These are phyloP conservation scores for Suhomyces sp. DNA, from an alignment of 805 yeast genomes.

Conservation along the genomic window DNA sequence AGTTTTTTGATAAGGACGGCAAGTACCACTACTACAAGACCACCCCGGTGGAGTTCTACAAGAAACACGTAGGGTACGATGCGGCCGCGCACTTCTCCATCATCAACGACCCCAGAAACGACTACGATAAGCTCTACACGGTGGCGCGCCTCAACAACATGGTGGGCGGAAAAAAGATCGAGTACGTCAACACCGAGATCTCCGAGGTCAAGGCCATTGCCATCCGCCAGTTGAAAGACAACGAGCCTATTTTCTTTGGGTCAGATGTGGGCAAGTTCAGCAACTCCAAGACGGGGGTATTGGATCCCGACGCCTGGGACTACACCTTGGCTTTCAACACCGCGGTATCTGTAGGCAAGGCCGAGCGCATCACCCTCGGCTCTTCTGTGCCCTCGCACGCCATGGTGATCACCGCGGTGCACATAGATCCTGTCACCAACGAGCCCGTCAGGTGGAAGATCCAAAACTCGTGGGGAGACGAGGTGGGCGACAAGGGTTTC, in stretches of 20 bases:
- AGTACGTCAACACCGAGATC: conserved; percentile 67
- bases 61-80: conserved; percentile 51
- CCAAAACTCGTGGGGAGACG: conserved; percentile 44
- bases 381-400: conserved; percentile 88
- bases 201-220: conserved; percentile 57
- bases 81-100: conserved; percentile 57
- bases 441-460: conserved; percentile 43
- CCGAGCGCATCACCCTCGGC: conserved; percentile 65
- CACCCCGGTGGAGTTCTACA: conserved; percentile 66
- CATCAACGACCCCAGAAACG: conserved; percentile 80
- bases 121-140: conserved; percentile 57
- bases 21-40: conserved; percentile 49
- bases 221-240: conserved; percentile 62
- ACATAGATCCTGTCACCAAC: conserved; percentile 52
- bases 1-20: conserved; percentile 69
- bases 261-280: conserved; percentile 82
- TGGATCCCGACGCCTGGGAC: conserved; percentile 70
- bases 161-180: conserved; percentile 63
- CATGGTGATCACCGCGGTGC: conserved; percentile 81
- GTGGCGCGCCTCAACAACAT: conserved; percentile 77
- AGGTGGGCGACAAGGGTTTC: conserved; percentile 39
- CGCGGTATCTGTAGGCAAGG: conserved; percentile 52
- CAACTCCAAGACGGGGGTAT: conserved; percentile 61
- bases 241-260: conserved; percentile 84
- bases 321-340: conserved; percentile 56